Evolutionary conservation across 225 moss, liverwort and hornwort species (phyloP).

Genomic region (Straminergon stramineum): DNA sequence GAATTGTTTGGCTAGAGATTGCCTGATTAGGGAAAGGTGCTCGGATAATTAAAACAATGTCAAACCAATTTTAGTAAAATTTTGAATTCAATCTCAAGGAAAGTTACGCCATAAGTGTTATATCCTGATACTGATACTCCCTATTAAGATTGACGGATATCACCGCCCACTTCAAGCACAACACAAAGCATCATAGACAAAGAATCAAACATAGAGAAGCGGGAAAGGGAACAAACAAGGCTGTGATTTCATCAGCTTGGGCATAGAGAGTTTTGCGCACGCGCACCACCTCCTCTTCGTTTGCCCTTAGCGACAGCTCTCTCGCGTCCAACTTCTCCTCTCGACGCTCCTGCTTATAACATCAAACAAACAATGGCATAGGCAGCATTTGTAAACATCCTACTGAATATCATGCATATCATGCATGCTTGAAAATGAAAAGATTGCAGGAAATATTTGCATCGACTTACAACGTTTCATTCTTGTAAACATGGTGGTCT

Average conservation of each 20-base stretch:
- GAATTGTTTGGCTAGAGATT: not conserved
- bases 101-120: not conserved
- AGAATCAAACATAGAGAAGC: not conserved
- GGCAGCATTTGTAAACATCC: not conserved
- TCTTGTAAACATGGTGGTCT: not conserved
- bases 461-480: not conserved
- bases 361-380: not conserved
- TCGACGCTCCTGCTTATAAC: slow-evolving; percentile 33
- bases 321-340: slow-evolving; percentile 58
- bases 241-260: slow-evolving; percentile 41
- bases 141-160: not conserved
- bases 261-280: slow-evolving; percentile 39
- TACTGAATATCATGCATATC: not conserved
- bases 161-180: not conserved
- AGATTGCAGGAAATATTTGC: not conserved
- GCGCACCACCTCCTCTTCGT: slow-evolving; percentile 46
- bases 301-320: slow-evolving; percentile 25
- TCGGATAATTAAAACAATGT: not conserved
- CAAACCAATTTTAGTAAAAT: not conserved
- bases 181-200: not conserved
- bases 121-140: not conserved
- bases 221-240: slow-evolving; percentile 19
- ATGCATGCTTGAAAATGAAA: not conserved
- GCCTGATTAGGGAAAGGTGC: not conserved
- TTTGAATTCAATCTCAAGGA: not conserved